Evolutionary conservation across 2,329 filamentous ascomycete genomes (phyloP).

Genomic region (Aureobasidium lini): DNA sequence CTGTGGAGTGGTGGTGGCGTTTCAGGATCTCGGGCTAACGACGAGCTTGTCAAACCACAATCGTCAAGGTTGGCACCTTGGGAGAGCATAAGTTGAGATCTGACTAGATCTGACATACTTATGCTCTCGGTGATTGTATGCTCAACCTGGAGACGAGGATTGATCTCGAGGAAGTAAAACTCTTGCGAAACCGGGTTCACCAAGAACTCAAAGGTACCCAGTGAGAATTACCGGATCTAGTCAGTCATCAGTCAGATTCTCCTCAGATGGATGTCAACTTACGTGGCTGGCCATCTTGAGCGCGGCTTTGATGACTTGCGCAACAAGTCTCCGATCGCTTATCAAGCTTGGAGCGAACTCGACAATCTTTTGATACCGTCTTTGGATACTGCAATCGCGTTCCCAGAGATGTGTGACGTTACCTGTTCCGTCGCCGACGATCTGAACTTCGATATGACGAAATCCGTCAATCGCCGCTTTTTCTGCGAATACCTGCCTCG

Average conservation of each 20-base stretch:
- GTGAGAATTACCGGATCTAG: conserved; percentile 46
- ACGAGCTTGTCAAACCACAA: conserved; percentile 23
- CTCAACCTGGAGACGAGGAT: conserved; percentile 54
- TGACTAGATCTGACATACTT: conserved; percentile 47
- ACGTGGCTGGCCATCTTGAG: conserved; percentile 43
- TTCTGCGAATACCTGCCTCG: conserved; percentile 50
- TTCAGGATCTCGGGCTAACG: not conserved
- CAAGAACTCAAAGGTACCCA: conserved; percentile 60
- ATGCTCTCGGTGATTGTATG: conserved; percentile 55
- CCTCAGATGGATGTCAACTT: not conserved
- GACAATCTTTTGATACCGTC: conserved; percentile 55
- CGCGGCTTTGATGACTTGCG: conserved; percentile 46
- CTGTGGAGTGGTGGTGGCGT: conserved; percentile 36
- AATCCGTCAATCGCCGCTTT: conserved; percentile 57
- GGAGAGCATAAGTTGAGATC: conserved; percentile 46
- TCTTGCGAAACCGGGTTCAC: conserved; percentile 42
- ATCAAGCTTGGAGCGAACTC: conserved; percentile 51
- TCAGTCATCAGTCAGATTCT: not conserved
- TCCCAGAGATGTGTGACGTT: conserved; percentile 51
- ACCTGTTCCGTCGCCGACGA: conserved; percentile 49
- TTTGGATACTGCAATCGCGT: conserved; percentile 53
- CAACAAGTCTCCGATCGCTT: conserved; percentile 39
- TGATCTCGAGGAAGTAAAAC: conserved; percentile 55
- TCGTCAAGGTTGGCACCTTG: conserved; percentile 40
- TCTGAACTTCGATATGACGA: conserved; percentile 55